Conservation (phyloP, 2,329 filamentous ascomycete species). For the Trichoderma sp. region DNA sequence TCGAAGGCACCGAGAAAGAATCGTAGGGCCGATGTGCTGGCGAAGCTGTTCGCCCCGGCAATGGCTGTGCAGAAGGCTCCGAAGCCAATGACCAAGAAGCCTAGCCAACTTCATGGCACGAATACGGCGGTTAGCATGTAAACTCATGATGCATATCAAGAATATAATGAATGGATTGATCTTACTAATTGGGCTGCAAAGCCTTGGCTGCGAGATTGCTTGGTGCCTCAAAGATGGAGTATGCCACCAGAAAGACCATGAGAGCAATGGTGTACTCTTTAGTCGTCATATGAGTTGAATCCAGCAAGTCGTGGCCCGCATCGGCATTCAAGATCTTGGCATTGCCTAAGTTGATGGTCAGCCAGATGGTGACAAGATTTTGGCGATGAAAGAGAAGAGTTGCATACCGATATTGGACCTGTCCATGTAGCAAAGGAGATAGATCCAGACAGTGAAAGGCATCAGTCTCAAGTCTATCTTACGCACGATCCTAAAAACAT, state of each 20-base stretch:
- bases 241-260: not conserved
- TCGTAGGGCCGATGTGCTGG: not conserved
- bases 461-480: not conserved
- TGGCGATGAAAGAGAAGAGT: not conserved
- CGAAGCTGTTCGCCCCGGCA: not conserved
- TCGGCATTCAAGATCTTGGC: not conserved
- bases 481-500: not conserved
- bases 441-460: conserved; percentile 3
- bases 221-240: not conserved
- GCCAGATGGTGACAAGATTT: not conserved
- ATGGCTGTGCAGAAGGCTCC: conserved; percentile 1
- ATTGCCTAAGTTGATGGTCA: not conserved
- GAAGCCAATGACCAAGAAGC: conserved; percentile 8
- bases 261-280: not conserved
- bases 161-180: accelerated
- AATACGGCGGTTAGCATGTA: not conserved
- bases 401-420: conserved; percentile 2
- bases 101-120: not conserved
- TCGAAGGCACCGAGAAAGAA: not conserved
- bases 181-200: not conserved
- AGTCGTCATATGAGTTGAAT: not conserved
- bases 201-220: conserved; percentile 6
- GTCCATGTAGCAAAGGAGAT: not conserved
- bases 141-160: not conserved
- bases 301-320: not conserved